Conservation (phyloP, 495 filamentous ascomycete genomes). For the Coniosporium apollinis region DNA sequence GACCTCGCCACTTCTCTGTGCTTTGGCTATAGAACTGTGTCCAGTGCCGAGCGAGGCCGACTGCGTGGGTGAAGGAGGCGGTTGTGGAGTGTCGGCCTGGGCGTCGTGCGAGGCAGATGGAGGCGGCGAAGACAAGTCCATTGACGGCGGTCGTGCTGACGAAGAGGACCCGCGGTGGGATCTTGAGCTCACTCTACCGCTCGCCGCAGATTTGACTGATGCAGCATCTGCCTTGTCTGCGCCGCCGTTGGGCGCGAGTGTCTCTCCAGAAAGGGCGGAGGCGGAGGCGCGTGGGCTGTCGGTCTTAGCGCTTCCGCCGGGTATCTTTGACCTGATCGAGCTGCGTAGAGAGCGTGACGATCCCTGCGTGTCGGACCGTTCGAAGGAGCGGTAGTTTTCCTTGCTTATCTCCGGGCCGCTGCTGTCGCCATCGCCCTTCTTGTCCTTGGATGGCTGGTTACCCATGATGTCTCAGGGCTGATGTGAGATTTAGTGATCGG, state of each 20-base stretch:
- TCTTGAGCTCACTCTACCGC: conserved; percentile 32
- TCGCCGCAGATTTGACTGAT: conserved; percentile 51
- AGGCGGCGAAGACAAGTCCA: conserved; percentile 14
- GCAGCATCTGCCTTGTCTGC: conserved; percentile 58
- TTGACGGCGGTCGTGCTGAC: conserved; percentile 11
- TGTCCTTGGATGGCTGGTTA: conserved; percentile 76
- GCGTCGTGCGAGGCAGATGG: conserved; percentile 24
- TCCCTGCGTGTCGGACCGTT: conserved; percentile 87
- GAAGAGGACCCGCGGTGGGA: conserved; percentile 21
- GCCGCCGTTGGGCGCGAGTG: conserved; percentile 16
- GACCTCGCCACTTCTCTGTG: conserved; percentile 76
- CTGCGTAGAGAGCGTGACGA: conserved; percentile 72
- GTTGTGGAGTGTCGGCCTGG: conserved; percentile 39
- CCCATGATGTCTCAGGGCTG: conserved; percentile 49
- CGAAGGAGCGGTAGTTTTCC: conserved; percentile 78
- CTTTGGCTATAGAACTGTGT: conserved; percentile 62
- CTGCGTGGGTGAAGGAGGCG: conserved; percentile 79
- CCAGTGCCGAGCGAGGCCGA: conserved; percentile 59
- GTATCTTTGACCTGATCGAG: conserved; percentile 58
- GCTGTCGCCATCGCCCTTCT: conserved; percentile 30
- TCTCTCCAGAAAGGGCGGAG: conserved; percentile 41
- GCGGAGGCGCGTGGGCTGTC: conserved; percentile 72
- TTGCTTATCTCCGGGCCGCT: conserved; percentile 22
- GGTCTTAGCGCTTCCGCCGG: conserved; percentile 45
- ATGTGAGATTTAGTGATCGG: conserved; percentile 1